Conservation (phyloP, 2,329 filamentous ascomycete genomes). For the Fusarium tricinctum region DNA sequence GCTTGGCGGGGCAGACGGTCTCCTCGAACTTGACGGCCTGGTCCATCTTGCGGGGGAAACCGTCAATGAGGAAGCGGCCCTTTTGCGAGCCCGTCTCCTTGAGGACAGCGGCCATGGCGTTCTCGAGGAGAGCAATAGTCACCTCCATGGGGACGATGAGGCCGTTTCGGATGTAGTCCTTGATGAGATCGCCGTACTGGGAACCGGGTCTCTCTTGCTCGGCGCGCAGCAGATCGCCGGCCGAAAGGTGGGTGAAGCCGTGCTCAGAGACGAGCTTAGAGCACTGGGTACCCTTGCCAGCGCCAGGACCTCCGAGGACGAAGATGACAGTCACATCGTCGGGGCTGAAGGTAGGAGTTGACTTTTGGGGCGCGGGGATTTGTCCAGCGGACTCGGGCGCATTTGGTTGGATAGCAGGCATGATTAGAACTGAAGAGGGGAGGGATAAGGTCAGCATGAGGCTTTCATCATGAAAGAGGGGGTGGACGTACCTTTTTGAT, state of each 20-base stretch:
- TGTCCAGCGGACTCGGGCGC: constrained; percentile 43
- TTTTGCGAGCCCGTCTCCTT: constrained; percentile 63
- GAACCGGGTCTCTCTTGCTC: constrained; percentile 90
- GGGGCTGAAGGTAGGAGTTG: constrained; percentile 78
- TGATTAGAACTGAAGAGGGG: constrained; percentile 20
- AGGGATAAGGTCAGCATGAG: constrained; percentile 13
- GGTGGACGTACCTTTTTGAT: constrained; percentile 21
- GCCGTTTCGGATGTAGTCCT: constrained; percentile 92
- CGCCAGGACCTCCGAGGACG: constrained; percentile 94
- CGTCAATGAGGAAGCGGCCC: constrained; percentile 81
- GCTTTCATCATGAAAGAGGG: constrained; percentile 25
- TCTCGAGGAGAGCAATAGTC: constrained; percentile 92
- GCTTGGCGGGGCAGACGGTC: constrained; percentile 83
- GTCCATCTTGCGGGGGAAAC: constrained; percentile 97
- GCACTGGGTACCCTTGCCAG: constrained; percentile 97
- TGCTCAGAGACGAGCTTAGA: constrained; percentile 87
- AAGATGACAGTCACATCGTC: constrained; percentile 91
- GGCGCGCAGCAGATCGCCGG: constrained; percentile 91
- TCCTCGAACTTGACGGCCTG: constrained; percentile 96
- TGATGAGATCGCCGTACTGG: constrained; percentile 93
- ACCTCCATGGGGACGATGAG: constrained; percentile 99
- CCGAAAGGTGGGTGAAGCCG: constrained; percentile 92
- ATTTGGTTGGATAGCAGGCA: constrained; percentile 35
- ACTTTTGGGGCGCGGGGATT: constrained; percentile 65
- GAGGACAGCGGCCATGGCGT: constrained; percentile 85